Base-by-base conservation (phyloP, 768 basidiomycete genomes). In the Suillus decipiens region DNA sequence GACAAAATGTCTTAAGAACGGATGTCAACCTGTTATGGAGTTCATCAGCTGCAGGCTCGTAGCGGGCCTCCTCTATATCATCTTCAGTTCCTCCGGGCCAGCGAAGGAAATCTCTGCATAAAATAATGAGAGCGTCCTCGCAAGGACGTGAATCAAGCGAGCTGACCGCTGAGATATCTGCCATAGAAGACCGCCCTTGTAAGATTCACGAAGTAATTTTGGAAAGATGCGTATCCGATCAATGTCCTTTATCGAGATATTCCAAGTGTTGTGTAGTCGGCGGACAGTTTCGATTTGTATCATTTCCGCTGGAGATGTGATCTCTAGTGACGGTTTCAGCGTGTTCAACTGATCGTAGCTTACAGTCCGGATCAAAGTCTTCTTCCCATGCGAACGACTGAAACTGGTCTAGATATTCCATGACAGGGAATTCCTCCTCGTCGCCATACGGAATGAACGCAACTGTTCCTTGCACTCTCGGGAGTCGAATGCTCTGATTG, bases 341-440 rank as follows among this genome's bases (percentile, higher is more conserved):
- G n/a, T 0, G 33, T 51, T 22, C 17, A 48, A 37, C 61, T 41
- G 31, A 64, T 55, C 54, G 2, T 1, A 0, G 71, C 82, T 76
- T 61, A 86, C 86, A 65, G 61, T 87, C 85, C 0, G 84, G 84
- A 70, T 86, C 67, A 54, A 79, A 75, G 48, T 80, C 75, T 0
- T 62, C 66, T 61, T 81, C 79, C 85, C 78, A 79, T 3, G 70
- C 72, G 24, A 76, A 64, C 0, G 2, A 9, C 0, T 66, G 43
- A 63, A 79, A 80, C 0, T 8, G 22, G 0, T 33, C 24, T 4
- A 82, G 67, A 45, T 78, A 80, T 10, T 39, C 43, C 2, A 60
- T 17, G 1, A 71, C 33, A 1, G 74, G 65, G 65, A 87, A 86
- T 0, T 9, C 19, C 0, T 71, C 66, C 47, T 86, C 81, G 50